Evolutionary conservation across 1,284 basidiomycete genomes (phyloP).

Genomic region (Cryptococcus sp.): DNA sequence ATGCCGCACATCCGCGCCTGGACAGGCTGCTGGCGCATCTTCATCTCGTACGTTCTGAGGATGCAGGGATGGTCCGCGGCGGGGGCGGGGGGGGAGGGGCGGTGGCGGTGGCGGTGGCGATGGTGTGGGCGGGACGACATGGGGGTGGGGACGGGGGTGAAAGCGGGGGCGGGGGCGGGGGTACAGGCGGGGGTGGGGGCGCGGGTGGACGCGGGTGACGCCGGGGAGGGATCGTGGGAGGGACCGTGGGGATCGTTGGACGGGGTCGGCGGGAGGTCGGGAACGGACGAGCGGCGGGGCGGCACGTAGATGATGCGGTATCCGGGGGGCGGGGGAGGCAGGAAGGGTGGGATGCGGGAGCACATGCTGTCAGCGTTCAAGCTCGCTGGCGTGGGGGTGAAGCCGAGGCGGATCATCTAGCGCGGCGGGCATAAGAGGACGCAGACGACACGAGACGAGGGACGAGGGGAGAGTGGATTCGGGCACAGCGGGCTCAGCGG

Average conservation of each 20-base stretch:
- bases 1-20: conserved; percentile 85
- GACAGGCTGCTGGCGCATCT: conserved; percentile 81
- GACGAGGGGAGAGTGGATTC: background rate
- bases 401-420: background rate
- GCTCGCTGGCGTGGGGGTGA: background rate
- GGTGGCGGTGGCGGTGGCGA: background rate
- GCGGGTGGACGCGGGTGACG: background rate
- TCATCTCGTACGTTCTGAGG: conserved; percentile 74
- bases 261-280: background rate
- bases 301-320: conserved; percentile 21
- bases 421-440: background rate
- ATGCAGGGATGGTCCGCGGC: conserved; percentile 29
- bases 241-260: background rate
- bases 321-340: conserved; percentile 17
- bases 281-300: conserved; percentile 4
- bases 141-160: conserved; percentile 4
- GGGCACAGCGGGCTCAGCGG: too few relatives aligned
- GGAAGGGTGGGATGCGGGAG: conserved; percentile 11
- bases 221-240: background rate
- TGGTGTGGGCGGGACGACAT: background rate
- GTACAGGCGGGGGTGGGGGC: conserved; percentile 3
- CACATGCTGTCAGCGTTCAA: conserved; percentile 11
- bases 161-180: background rate
- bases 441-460: background rate
- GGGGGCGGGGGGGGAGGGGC: background rate